These are phyloP conservation scores for Melastoma candidum DNA, from an alignment of 441 rosid species.

Conservation along the genomic window DNA sequence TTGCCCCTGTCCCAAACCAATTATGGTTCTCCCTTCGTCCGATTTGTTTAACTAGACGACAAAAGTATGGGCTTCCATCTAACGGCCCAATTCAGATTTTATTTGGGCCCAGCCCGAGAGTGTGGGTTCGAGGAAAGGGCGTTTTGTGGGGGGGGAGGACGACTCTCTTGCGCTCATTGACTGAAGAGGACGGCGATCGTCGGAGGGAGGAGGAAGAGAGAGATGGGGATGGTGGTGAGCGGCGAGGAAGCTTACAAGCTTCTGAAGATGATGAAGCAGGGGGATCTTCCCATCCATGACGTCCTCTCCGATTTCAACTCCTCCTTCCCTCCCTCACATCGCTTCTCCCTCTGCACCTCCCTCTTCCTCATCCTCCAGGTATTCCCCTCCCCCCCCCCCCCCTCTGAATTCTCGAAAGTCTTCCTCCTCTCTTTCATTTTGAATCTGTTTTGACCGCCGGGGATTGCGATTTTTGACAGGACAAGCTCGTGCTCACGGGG, in stretches of 20 bases:
- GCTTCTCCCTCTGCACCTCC: constrained; percentile 46
- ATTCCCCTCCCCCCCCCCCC: not conserved
- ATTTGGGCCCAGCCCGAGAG: too few species aligned
- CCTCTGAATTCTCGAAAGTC: not conserved
- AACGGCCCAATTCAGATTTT: too few species aligned
- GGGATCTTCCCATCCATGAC: constrained; percentile 47
- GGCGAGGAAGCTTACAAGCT: constrained; percentile 17
- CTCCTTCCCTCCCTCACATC: constrained; percentile 34
- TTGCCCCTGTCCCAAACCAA: too few species aligned
- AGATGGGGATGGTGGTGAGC: constrained; percentile 12
- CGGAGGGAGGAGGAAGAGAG: too few species aligned
- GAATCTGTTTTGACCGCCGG: not conserved
- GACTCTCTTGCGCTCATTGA: too few species aligned
- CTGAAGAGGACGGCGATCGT: too few species aligned
- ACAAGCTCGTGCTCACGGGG: constrained; percentile 32
- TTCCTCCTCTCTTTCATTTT: not conserved
- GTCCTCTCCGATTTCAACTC: constrained; percentile 53
- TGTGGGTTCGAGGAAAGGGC: too few species aligned
- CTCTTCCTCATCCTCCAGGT: constrained; percentile 56
- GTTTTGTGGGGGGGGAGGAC: too few species aligned
- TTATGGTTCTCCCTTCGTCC: too few species aligned
- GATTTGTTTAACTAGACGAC: too few species aligned
- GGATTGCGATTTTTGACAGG: constrained; percentile 32
- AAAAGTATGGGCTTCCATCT: too few species aligned
- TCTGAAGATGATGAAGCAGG: constrained; percentile 40